A percentile compares a stretch with the other conserved stretches of the same genome.
These are phyloP conservation scores for Boletus rubescentipes DNA, from an alignment of 768 basidiomycete species.

Conservation along the genomic window DNA sequence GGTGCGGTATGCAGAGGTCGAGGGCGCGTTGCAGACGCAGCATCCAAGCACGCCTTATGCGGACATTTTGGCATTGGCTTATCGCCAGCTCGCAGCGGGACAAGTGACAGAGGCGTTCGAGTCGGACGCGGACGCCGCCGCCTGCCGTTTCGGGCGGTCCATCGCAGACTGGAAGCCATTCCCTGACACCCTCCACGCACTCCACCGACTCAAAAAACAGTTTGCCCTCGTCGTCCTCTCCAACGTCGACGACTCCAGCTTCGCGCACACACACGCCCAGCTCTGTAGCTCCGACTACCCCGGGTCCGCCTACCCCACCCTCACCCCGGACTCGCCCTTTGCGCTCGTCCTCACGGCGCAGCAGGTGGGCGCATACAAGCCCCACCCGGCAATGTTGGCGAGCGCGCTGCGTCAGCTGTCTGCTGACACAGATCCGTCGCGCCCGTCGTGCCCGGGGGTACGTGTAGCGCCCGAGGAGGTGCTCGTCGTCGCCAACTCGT, in stretches of 20 bases:
- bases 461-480: slow-evolving; percentile 47
- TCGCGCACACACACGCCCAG: slow-evolving; percentile 55
- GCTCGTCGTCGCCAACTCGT: slow-evolving; percentile 66
- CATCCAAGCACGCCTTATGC: slow-evolving; percentile 60
- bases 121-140: slow-evolving; percentile 23
- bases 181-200: slow-evolving; percentile 61
- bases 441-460: slow-evolving; percentile 20
- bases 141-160: slow-evolving; percentile 57
- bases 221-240: slow-evolving; percentile 74
- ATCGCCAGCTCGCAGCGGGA: slow-evolving; percentile 33
- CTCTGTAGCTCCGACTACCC: slow-evolving; percentile 33
- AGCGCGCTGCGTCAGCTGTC: slow-evolving; percentile 29
- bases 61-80: slow-evolving; percentile 52
- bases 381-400: slow-evolving; percentile 45
- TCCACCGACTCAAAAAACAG: slow-evolving; percentile 55
- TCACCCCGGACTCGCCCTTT: slow-evolving; percentile 54
- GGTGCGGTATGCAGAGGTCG: slow-evolving; percentile 49
- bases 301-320: slow-evolving; percentile 39
- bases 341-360: slow-evolving; percentile 68
- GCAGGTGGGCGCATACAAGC: slow-evolving; percentile 74
- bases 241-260: slow-evolving; percentile 69
- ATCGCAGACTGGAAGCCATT: slow-evolving; percentile 65
- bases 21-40: slow-evolving; percentile 56
- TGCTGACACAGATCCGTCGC: slow-evolving; percentile 11
- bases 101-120: slow-evolving; percentile 11